phyloP scores from a whole-genome alignment of 768 basidiomycete genomes.

The Imleria badia region DNA sequence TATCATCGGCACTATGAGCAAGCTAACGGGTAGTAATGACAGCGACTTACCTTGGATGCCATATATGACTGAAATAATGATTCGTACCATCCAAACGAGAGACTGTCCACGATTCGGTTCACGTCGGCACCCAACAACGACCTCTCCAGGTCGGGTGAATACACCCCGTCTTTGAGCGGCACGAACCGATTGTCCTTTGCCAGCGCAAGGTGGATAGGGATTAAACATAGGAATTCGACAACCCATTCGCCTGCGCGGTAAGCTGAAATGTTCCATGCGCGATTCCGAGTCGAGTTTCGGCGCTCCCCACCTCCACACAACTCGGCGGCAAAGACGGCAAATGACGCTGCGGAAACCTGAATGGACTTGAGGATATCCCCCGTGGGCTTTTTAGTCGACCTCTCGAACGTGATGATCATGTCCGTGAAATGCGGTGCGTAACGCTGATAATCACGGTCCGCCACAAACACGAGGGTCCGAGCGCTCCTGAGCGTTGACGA shows the following conservation, averaged over 20 bases:
- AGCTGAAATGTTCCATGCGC: conserved; percentile 34
- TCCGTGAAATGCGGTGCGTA: conserved; percentile 46
- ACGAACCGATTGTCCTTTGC: conserved; percentile 60
- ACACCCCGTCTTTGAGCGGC: conserved; percentile 58
- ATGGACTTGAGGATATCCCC: conserved; percentile 43
- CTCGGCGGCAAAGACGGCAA: conserved; percentile 26
- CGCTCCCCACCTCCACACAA: background rate
- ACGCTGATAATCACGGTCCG: conserved; percentile 34
- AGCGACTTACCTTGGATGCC: conserved; percentile 45
- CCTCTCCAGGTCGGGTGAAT: conserved; percentile 49
- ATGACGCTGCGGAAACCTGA: conserved; percentile 33
- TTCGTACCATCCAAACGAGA: conserved; percentile 67
- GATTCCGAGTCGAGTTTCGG: background rate
- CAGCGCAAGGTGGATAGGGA: conserved; percentile 63
- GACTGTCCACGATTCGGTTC: conserved; percentile 49
- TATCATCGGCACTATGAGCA: conserved; percentile 17
- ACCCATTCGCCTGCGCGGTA: conserved; percentile 61
- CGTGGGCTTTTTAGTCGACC: conserved; percentile 50
- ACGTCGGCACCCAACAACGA: conserved; percentile 59
- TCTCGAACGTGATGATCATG: conserved; percentile 48
- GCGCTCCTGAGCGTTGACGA: conserved; percentile 32
- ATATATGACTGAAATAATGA: conserved; percentile 62
- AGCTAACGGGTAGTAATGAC: rapidly evolving
- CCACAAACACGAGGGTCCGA: conserved; percentile 44
- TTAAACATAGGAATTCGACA: conserved; percentile 57